Conservation (phyloP, 2,329 filamentous ascomycete genomes). For the Rugonectria rugulosa region DNA sequence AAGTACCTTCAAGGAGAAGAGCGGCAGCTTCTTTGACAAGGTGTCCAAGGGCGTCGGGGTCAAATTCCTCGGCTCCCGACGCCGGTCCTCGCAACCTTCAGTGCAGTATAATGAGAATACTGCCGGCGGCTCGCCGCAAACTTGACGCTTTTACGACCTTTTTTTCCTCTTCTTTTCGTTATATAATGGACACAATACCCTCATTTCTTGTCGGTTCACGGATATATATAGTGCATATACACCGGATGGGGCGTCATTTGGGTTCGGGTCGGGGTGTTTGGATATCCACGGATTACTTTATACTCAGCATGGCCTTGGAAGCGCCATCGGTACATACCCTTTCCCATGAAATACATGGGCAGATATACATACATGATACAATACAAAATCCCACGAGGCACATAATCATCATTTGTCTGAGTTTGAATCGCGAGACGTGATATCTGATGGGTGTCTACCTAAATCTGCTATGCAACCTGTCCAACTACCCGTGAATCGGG, state of each 20-base stretch:
- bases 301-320: slow-evolving; percentile 28
- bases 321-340: slow-evolving; percentile 34
- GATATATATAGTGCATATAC: neutral
- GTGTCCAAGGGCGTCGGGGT: slow-evolving; percentile 37
- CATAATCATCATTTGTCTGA: neutral
- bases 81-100: slow-evolving; percentile 43
- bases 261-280: slow-evolving; percentile 28
- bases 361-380: slow-evolving; percentile 21
- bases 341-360: slow-evolving; percentile 19
- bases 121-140: slow-evolving; percentile 19
- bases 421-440: neutral
- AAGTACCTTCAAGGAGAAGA: slow-evolving; percentile 27
- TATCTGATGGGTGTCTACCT: neutral
- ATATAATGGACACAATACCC: slow-evolving; percentile 19
- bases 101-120: slow-evolving; percentile 42
- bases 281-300: slow-evolving; percentile 31
- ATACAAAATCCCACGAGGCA: slow-evolving; percentile 25
- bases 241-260: slow-evolving; percentile 30
- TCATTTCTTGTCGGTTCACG: slow-evolving; percentile 1
- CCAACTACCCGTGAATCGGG: too few relatives aligned
- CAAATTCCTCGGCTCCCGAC: slow-evolving; percentile 37
- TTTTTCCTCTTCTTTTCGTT: slow-evolving; percentile 19
- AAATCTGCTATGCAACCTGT: neutral
- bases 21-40: slow-evolving; percentile 33
- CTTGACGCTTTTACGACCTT: slow-evolving; percentile 28